Conservation (phyloP, 1,284 basidiomycete species). For the Ustilago lituana region DNA sequence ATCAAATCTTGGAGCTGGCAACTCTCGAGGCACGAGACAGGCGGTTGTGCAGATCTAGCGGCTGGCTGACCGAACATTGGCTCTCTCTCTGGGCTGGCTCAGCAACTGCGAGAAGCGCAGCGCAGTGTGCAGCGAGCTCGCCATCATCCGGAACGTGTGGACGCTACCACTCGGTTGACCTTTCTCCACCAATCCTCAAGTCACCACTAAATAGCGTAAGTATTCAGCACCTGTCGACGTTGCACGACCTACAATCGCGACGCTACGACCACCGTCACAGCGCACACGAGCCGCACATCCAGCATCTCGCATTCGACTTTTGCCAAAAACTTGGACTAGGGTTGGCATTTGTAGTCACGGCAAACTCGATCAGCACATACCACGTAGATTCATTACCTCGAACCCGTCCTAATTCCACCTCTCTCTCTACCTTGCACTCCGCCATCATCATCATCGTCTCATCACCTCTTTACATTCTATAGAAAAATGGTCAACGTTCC, state of each 20-base stretch:
- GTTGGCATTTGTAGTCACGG: no score
- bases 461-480: background rate
- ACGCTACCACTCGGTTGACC: slow-evolving; percentile 24
- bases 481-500: slow-evolving; percentile 68
- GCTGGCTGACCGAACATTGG: no score
- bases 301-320: background rate
- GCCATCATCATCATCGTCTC: slow-evolving; percentile 4
- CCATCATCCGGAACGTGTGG: slow-evolving; percentile 32
- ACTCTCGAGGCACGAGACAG: no score
- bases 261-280: background rate
- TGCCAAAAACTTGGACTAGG: no score
- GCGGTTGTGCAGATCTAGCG: no score
- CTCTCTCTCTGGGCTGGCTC: background rate
- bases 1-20: no score
- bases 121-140: slow-evolving; percentile 28
- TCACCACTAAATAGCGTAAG: slow-evolving; percentile 45
- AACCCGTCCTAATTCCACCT: background rate
- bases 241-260: background rate
- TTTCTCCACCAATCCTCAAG: slow-evolving; percentile 53
- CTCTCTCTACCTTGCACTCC: slow-evolving; percentile 6
- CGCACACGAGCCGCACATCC: background rate
- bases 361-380: no score
- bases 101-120: background rate
- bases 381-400: background rate
- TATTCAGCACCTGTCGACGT: slow-evolving; percentile 26